Conservation (phyloP, 139 green algal genomes). For the Picochlorum sp. region DNA sequence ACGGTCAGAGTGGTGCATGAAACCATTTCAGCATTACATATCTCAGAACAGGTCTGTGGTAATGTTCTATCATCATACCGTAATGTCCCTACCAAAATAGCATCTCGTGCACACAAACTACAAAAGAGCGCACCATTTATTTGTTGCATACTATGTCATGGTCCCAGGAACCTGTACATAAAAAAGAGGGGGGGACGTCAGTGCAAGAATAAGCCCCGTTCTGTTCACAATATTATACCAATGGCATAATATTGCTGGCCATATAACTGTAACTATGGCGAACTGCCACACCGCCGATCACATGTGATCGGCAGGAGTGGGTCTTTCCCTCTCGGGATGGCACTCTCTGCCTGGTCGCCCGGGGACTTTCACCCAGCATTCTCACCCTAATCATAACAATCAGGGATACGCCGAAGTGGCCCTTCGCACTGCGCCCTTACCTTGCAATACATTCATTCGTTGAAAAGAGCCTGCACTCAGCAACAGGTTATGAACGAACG, state of each 20-base stretch:
- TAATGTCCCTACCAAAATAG: neutral
- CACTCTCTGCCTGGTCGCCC: slow-evolving; percentile 93
- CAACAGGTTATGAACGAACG: neutral
- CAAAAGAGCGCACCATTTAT: neutral
- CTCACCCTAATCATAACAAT: neutral
- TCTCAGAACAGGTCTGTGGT: slow-evolving; percentile 51
- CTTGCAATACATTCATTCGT: slow-evolving; percentile 2
- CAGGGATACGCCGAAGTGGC: slow-evolving; percentile 54
- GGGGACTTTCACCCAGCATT: slow-evolving; percentile 96
- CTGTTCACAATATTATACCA: slow-evolving; percentile 63
- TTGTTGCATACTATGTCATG: neutral
- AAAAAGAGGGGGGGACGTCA: slow-evolving; percentile 56
- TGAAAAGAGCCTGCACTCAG: neutral
- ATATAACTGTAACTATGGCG: slow-evolving; percentile 97
- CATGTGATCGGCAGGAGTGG: slow-evolving; percentile 24
- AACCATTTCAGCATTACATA: slow-evolving; percentile 9
- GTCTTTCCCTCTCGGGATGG: slow-evolving; percentile 81
- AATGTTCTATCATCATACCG: slow-evolving; percentile 30
- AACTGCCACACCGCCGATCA: slow-evolving; percentile 66
- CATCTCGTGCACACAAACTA: neutral
- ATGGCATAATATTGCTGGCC: slow-evolving; percentile 48
- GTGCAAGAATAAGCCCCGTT: slow-evolving; percentile 98
- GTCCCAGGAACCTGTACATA: neutral
- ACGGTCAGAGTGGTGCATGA: slow-evolving; percentile 42
- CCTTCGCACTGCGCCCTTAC: slow-evolving; percentile 67